Conservation (phyloP, 2,329 filamentous ascomycete genomes). For the Parastagonospora avenae region DNA sequence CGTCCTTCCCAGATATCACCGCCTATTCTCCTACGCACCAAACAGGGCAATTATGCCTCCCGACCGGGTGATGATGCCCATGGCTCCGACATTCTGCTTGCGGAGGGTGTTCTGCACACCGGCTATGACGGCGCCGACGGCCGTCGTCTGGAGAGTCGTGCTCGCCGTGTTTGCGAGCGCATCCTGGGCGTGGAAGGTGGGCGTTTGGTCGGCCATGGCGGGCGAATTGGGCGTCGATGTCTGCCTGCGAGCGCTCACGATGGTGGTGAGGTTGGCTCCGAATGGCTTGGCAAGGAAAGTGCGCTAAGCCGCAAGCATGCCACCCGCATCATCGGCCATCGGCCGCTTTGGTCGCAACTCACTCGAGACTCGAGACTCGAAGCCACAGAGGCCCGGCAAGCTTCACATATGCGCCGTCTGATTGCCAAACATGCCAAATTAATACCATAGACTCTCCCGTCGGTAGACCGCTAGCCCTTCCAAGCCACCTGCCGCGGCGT, state of each 20-base stretch:
- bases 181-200: conserved; percentile 73
- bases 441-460: too few relatives aligned
- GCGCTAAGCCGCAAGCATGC: conserved; percentile 6
- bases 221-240: conserved; percentile 34
- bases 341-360: background rate
- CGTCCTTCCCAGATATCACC: background rate
- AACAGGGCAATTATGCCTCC: conserved; percentile 74
- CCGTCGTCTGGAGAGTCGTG: conserved; percentile 68
- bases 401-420: too few relatives aligned
- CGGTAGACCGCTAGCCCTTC: too few relatives aligned
- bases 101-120: conserved; percentile 86
- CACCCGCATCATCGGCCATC: conserved; percentile 16
- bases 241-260: conserved; percentile 23
- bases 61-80: conserved; percentile 79
- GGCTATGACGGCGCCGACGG: conserved; percentile 72
- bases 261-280: conserved; percentile 21
- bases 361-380: too few relatives aligned
- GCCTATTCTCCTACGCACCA: conserved; percentile 55
- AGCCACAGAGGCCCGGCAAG: background rate
- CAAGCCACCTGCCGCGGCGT: background rate
- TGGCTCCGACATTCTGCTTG: conserved; percentile 79
- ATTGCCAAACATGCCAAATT: too few relatives aligned
- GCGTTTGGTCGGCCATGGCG: conserved; percentile 43
- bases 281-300: conserved; percentile 10
- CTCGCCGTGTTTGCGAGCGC: conserved; percentile 70